A percentile compares a stretch with the other conserved stretches of the same genome.
phyloP scores from a whole-genome alignment of 805 yeast species.

The Saccharomyces mikatae region DNA sequence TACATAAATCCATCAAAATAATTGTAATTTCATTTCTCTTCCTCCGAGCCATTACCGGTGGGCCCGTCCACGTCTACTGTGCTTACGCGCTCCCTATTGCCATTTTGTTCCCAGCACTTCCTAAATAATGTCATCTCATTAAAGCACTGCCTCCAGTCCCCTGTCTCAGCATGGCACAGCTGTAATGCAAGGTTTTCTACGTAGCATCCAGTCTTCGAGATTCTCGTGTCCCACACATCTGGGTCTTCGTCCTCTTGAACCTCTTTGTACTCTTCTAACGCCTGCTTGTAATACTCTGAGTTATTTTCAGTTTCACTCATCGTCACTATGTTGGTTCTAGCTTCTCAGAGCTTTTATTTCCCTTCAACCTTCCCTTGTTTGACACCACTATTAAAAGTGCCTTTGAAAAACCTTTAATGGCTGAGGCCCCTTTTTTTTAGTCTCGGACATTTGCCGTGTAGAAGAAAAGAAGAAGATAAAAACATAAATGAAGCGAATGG shows the following conservation, averaged over 20 bases:
- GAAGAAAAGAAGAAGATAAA: not conserved
- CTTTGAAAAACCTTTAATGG: not conserved
- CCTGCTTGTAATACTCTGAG: slow-evolving; percentile 24
- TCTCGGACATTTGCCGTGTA: not conserved
- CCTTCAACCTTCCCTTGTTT: not conserved
- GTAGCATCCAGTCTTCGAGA: slow-evolving; percentile 64
- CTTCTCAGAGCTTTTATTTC: not conserved
- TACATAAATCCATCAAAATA: not conserved
- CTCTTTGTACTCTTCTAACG: slow-evolving; percentile 25
- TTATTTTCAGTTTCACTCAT: not conserved
- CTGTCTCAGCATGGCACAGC: slow-evolving; percentile 71
- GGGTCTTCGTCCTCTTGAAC: slow-evolving; percentile 49
- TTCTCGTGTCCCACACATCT: slow-evolving; percentile 72
- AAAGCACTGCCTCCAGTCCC: slow-evolving; percentile 72
- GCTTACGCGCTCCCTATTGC: slow-evolving; percentile 42
- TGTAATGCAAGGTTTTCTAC: slow-evolving; percentile 64
- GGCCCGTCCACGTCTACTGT: slow-evolving; percentile 20
- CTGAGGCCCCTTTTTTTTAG: not conserved
- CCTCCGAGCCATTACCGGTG: not conserved
- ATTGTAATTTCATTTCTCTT: not conserved
- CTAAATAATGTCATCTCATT: slow-evolving; percentile 57
- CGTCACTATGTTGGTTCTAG: not conserved
- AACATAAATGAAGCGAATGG: not conserved
- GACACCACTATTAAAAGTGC: not conserved
- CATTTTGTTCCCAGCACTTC: slow-evolving; percentile 53